Base-by-base conservation (phyloP, 148 eudicot genomes). In the Cornus suecica region DNA sequence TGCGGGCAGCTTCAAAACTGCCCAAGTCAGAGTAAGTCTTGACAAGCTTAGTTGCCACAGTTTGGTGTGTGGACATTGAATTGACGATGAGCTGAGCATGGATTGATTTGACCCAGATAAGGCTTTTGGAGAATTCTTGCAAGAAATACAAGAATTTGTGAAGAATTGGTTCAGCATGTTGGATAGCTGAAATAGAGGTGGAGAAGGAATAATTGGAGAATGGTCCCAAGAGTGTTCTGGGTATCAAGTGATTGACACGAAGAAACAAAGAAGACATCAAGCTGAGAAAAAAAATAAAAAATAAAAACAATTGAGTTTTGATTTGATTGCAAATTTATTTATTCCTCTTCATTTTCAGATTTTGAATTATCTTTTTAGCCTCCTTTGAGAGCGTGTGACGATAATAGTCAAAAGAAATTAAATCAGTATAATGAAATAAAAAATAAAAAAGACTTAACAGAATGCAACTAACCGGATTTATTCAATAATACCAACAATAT, bases 61-160 rank as follows among this genome's bases (percentile, higher is more conserved):
- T 29, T 29, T 66, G 41, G 69, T 66, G 23, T 5, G 69, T 4
- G 20, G 69, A 66, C 20, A 66, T 22, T 30, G 69, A 29, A 30
- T 66, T 66, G 69, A 23, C 18, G 24, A 66, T 31, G 69, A 66
- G 31, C 22, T 66, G 69, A 30, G 69, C 69, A 66, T 66, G 69
- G 20, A 66, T 20, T 2, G 69, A 29, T 41, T 30, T 66, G 10
- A 66, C 69, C 42, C 69, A n/a, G 42, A 30, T 18, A 31, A 30
- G 69, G 69, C 42, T 29, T 18, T 30, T 24, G 11, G 69, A 66
- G 42, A 8, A 20, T 23, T 66, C 41, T 31, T 66, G 69, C 3
- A 66, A 30, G 45, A 66, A 0, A 5, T 24, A 66, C 16, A 66
- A 31, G 69, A 66, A 41, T 15, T 30, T 66, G 69, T 30, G 23